phyloP scores from a whole-genome alignment of 1,284 basidiomycete species.

The Heterobasidion irregulare region DNA sequence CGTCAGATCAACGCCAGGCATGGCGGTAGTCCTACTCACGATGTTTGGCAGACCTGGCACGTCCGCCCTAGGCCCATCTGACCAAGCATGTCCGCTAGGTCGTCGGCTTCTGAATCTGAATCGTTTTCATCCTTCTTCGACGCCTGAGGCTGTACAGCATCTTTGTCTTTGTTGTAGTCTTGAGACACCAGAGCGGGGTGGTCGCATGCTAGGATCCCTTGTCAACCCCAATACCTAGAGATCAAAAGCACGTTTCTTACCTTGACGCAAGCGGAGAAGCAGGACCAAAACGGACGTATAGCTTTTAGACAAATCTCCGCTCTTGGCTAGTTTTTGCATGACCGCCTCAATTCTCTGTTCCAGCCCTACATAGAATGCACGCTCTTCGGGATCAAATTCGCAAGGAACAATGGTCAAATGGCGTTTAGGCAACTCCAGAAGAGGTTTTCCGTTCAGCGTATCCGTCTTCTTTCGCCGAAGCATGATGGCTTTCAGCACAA shows the following conservation, averaged over 20 bases:
- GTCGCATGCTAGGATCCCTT: conserved; percentile 63
- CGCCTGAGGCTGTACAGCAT: conserved; percentile 62
- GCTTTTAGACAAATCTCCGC: conserved; percentile 46
- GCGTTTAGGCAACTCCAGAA: conserved; percentile 81
- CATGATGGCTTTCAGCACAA: conserved; percentile 85
- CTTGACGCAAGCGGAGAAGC: conserved; percentile 83
- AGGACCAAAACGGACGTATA: conserved; percentile 85
- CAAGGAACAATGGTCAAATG: conserved; percentile 70
- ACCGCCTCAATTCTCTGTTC: conserved; percentile 67
- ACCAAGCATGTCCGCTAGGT: conserved; percentile 70
- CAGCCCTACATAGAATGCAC: conserved; percentile 75
- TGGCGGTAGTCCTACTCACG: conserved; percentile 36
- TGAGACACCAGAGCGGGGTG: conserved; percentile 79
- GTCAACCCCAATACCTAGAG: conserved; percentile 4
- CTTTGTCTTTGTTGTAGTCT: conserved; percentile 64
- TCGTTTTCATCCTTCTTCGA: conserved; percentile 44
- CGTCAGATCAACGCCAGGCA: neutral
- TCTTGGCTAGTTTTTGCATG: conserved; percentile 64
- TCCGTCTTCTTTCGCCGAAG: conserved; percentile 85
- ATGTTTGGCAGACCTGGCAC: conserved; percentile 68
- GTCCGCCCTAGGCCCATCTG: conserved; percentile 62
- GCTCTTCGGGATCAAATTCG: conserved; percentile 66
- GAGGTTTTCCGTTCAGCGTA: conserved; percentile 73
- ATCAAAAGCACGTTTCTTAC: conserved; percentile 26
- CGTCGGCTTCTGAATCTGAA: conserved; percentile 65